Base-by-base conservation (phyloP, 2,329 filamentous ascomycete genomes). In the Fusarium protoensiforme region DNA sequence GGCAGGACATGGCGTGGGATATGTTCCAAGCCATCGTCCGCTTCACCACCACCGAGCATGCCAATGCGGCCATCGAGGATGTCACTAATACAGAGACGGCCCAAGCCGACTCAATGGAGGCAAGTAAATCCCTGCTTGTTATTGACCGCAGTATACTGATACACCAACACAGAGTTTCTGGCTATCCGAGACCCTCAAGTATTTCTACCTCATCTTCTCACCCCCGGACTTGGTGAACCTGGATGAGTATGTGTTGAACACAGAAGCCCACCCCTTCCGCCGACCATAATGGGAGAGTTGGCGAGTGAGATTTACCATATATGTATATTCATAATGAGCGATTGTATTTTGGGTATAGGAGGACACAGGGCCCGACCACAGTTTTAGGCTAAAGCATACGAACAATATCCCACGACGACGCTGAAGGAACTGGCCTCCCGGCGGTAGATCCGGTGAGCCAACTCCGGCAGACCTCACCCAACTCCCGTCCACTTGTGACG, bases 141-240 rank as follows among this genome's bases (percentile, higher is more conserved):
- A 46, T 5, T 24, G 1, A 6, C 2, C 9, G 7, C 48, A 2
- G 31, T n/a, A 51, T 41, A 33, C 7, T 67, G 20, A 68, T 68
- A 31, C 18, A 14, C 2, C 1, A 9, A 13, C 33, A 7, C 87
- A 94, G 84, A 92, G 89, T 69, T 94, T 93, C 76, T 94, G 92
- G 91, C 83, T 92, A 76, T 90, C 90, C 0, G 92, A 94, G 83
- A 94, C 92, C 16, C 81, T 94, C 67, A 94, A 94, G 81, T 94
- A 94, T 72, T 93, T 93, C 64, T 94, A 92, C 74, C 80, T 94
- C 58, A 87, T 94, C 33, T 94, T 94, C 73, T 90, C 88, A 29
- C 87, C 92, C 16, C 88, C 90, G 0, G 86, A 88, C 18, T 76
- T 91, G 33, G 84, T 93, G 46, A 92, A 87, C 76, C 80, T 94